These are phyloP conservation scores for Eimeria necatrix DNA, from an alignment of 169 alveolate genomes.

Conservation along the genomic window DNA sequence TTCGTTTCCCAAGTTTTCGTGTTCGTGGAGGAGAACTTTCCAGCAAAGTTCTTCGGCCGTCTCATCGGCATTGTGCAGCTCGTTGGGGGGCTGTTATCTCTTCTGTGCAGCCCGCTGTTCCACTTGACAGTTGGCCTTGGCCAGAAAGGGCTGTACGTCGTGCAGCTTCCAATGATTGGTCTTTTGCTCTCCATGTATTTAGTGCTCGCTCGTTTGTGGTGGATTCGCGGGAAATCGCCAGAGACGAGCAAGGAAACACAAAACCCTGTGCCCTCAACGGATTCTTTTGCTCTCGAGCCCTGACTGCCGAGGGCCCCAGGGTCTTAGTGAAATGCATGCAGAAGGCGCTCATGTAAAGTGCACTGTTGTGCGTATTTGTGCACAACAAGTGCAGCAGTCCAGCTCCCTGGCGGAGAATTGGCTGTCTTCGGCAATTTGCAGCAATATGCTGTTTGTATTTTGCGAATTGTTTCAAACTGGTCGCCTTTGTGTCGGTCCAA, in stretches of 20 bases:
- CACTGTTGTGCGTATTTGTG: constrained; percentile 50
- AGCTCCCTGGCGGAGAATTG: not conserved
- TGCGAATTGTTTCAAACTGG: not conserved
- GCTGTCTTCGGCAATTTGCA: not conserved
- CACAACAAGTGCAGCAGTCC: not conserved
- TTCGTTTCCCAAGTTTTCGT: constrained; percentile 85
- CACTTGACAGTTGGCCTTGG: constrained; percentile 66
- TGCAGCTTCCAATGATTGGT: constrained; percentile 61
- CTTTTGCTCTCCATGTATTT: constrained; percentile 9
- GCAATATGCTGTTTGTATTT: not conserved
- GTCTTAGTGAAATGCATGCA: not conserved
- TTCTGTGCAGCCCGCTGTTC: constrained; percentile 81
- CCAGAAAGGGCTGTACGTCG: constrained; percentile 36
- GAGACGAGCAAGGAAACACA: not conserved
- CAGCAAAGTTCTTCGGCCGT: constrained; percentile 85
- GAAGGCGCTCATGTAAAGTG: not conserved
- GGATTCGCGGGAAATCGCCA: constrained; percentile 10
- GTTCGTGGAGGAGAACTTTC: constrained; percentile 83
- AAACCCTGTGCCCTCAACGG: constrained; percentile 7
- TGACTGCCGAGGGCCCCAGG: constrained; percentile 17
- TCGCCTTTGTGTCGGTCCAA: not conserved
- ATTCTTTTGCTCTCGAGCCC: not conserved
- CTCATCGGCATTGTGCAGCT: constrained; percentile 84
- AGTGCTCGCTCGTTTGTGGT: constrained; percentile 61
- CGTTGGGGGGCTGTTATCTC: constrained; percentile 86